Evolutionary conservation across 345 rosid species (phyloP), one percentile per base, ranked within the genome.

Genomic region (Brassica cretica): DNA sequence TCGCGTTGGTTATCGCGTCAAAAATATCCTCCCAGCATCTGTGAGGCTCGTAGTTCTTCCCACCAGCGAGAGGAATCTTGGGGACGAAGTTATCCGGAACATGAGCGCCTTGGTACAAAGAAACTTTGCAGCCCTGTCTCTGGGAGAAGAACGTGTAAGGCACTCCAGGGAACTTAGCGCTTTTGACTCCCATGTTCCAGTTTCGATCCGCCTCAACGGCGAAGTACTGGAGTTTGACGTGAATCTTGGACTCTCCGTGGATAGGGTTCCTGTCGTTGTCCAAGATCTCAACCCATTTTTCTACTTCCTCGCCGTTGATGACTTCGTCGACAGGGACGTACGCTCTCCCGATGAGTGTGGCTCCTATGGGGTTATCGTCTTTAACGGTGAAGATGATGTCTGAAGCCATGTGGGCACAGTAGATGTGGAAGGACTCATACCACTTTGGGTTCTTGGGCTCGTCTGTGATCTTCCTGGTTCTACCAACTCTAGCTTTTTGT

Each of bases 321-420:
- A 94, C 64, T 32, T 94, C 94, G 14, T 85, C 87, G 55, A 92
- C 93, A 51, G 98, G 90, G 25, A 94, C 33, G 80, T 87, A 88
- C 1, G 93, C 98, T 83, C 98, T 86, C 74, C 98, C 98, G 44
- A 94, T 91, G 53, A 94, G 86, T 39, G 91, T 87, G 27, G 98
- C 98, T 0, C 98, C 98, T 29, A 95, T 88, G 8, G 98, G 94
- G 74, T 93, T 91, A 73, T 78, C 93, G 44, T 93, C 97, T 86
- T 95, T 95, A 67, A 95, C 86, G 32, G 99, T 90, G 88, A 95
- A 93, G 71, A 95, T 64, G 27, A 93, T 87, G 74, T 93, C 75
- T 29, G 97, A 87, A 78, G 98, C 94, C 83, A 46, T 15, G 60
- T 53, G 60, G 24, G 60, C 60, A 7, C 60, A 53, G 60, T 53